Percentiles rank a stretch among this genome's conserved stretches.
These are phyloP conservation scores for Fagus crenata DNA, from an alignment of 306 rosid species.

Conservation along the genomic window DNA sequence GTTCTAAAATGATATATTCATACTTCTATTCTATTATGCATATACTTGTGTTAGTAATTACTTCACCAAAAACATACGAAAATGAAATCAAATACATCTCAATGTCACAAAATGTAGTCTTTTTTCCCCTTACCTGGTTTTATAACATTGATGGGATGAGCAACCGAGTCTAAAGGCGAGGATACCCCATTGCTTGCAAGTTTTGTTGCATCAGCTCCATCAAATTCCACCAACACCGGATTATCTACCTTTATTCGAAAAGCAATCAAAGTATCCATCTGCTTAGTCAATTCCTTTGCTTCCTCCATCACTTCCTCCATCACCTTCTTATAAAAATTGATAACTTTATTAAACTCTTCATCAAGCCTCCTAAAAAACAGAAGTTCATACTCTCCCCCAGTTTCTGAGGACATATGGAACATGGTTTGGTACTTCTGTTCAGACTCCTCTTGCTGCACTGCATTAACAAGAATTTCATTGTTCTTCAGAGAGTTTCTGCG, in stretches of 20 bases:
- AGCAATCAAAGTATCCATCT: constrained; percentile 69
- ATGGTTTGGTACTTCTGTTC: constrained; percentile 46
- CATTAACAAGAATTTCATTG: constrained; percentile 49
- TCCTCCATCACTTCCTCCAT: too few relatives aligned
- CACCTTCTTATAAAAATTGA: constrained; percentile 50
- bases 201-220: constrained; percentile 14
- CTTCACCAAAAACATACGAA: neutral
- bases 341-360: constrained; percentile 65
- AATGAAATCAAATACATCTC: neutral
- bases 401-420: constrained; percentile 47
- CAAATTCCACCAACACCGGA: constrained; percentile 30
- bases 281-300: constrained; percentile 56
- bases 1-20: too few relatives aligned
- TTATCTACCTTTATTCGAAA: constrained; percentile 60
- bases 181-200: constrained; percentile 22
- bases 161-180: constrained; percentile 28
- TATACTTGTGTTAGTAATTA: too few relatives aligned
- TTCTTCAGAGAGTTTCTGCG: constrained; percentile 37
- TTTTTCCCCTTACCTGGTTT: constrained; percentile 39
- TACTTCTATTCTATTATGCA: too few relatives aligned
- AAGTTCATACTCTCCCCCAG: constrained; percentile 48
- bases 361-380: constrained; percentile 61
- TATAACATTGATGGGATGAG: constrained; percentile 24
- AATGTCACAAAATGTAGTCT: neutral
- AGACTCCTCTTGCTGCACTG: constrained; percentile 33